Evolutionary conservation across 2,329 filamentous ascomycete genomes (phyloP), one percentile per base, ranked within the genome.

Genomic region (Trichoderma koningii): DNA sequence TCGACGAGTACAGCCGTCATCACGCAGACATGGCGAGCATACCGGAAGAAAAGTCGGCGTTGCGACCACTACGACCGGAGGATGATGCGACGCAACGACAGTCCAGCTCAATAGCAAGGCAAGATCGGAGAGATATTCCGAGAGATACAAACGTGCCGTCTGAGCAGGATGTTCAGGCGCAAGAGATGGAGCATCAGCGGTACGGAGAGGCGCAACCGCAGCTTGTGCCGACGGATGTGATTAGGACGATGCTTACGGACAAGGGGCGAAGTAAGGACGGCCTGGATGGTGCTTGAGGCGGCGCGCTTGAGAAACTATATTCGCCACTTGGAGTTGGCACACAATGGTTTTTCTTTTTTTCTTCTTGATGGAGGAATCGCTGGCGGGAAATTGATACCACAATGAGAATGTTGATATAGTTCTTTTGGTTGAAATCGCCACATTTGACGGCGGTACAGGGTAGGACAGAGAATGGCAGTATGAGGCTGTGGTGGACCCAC

Each of bases 131-230:
- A 65, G 47, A 41, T 9, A 42, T 10, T 3, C 2, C 61, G 12
- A 41, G 52, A 19, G 60, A 28, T 7, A 41, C 21, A 10, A 21
- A 60, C 48, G 47, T 30, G 17, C 59, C 45, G 6, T 34, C 57
- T 3, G 38, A 63, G 26, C 30, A 28, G 28, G 45, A 30, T 15
- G n/a, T 48, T 3, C 26, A 55, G 15, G 59, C 41, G 9, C 19
- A 28, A 6, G 60, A 61, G 55, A 47, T 63, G 56, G 57, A 67
- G 42, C 63, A 66, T 44, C 66, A 68, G 44, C 52, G 64, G 41
- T 60, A 66, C 15, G 68, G 68, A 41, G 68, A 70, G 28, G 65
- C 66, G 5, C 68, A 70, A 23, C 68, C 68, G 47, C 68, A 70
- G 41, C 30, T 69, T 28, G 68, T 70, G 38, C 68, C 68, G 3